phyloP scores from a whole-genome alignment of 768 basidiomycete species.

The Termitomyces eurrhizus region DNA sequence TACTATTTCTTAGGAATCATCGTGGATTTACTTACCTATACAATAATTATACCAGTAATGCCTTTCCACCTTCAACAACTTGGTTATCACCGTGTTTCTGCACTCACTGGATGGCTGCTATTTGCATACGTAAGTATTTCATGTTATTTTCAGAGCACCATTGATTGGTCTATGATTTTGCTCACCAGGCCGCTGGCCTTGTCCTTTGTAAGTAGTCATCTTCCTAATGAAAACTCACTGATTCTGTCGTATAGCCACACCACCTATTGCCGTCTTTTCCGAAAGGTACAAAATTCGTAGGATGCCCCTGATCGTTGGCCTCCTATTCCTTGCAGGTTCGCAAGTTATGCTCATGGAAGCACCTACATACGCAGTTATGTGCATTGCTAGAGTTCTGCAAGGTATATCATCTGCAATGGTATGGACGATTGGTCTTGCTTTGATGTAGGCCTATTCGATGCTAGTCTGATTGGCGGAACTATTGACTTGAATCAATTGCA shows the following conservation, averaged over 20 bases:
- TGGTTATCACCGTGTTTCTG: conserved; percentile 41
- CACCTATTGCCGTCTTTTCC: conserved; percentile 54
- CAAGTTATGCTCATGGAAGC: conserved; percentile 65
- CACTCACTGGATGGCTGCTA: conserved; percentile 56
- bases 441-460: conserved; percentile 35
- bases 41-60: conserved; percentile 58
- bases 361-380: conserved; percentile 52
- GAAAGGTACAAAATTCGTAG: conserved; percentile 46
- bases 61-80: conserved; percentile 58
- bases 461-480: background rate
- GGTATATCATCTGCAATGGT: conserved; percentile 58
- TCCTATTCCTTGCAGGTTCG: conserved; percentile 46
- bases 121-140: conserved; percentile 47
- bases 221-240: background rate
- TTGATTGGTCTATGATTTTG: background rate
- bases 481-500: conserved; percentile 14
- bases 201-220: conserved; percentile 40
- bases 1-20: conserved; percentile 29
- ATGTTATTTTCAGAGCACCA: background rate
- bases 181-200: conserved; percentile 49
- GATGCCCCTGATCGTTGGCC: conserved; percentile 46
- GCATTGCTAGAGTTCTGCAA: conserved; percentile 53
- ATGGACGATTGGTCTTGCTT: conserved; percentile 59
- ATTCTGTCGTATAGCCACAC: conserved; percentile 36
- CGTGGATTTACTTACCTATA: conserved; percentile 57